Percentiles rank a stretch among this genome's conserved stretches.
Conservation (phyloP, 495 filamentous ascomycete species). For the Penicillium dipodomyicola region DNA sequence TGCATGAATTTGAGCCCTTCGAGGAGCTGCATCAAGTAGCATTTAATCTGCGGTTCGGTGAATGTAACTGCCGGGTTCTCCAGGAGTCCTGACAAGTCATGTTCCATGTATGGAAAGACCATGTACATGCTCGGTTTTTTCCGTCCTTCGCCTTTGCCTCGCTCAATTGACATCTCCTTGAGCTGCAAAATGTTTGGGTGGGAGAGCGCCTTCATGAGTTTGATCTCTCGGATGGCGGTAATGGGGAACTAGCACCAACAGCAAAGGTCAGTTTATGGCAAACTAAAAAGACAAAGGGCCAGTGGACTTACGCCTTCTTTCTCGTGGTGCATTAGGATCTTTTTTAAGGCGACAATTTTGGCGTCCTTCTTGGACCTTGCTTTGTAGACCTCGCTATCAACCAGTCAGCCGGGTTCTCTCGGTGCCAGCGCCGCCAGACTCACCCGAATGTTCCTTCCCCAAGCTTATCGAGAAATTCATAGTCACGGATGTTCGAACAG, state of each 20-base stretch:
- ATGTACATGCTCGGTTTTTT: constrained; percentile 94
- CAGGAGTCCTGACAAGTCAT: constrained; percentile 91
- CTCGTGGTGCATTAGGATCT: constrained; percentile 96
- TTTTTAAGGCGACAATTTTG: constrained; percentile 82
- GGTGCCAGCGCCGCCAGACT: constrained; percentile 15
- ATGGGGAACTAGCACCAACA: constrained; percentile 70
- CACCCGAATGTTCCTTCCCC: constrained; percentile 98
- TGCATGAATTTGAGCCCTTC: constrained; percentile 89
- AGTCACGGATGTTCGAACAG: constrained; percentile 83
- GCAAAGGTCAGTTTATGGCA: constrained; percentile 9
- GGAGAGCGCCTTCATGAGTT: constrained; percentile 88
- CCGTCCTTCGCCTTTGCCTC: constrained; percentile 69
- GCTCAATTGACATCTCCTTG: constrained; percentile 94
- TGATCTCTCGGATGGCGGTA: constrained; percentile 96
- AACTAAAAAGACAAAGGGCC: not conserved
- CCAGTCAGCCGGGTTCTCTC: constrained; percentile 15
- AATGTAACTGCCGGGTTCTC: constrained; percentile 90
- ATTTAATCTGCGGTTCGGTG: constrained; percentile 89
- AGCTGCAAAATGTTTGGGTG: constrained; percentile 85
- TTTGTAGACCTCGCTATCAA: constrained; percentile 80
- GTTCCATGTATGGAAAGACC: constrained; percentile 99
- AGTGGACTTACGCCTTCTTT: constrained; percentile 71
- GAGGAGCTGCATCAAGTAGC: constrained; percentile 92
- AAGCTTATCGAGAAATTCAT: constrained; percentile 85
- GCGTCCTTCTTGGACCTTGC: constrained; percentile 73